Evolutionary conservation across 495 filamentous ascomycete species (phyloP).

Genomic region (Parmelia sp.): DNA sequence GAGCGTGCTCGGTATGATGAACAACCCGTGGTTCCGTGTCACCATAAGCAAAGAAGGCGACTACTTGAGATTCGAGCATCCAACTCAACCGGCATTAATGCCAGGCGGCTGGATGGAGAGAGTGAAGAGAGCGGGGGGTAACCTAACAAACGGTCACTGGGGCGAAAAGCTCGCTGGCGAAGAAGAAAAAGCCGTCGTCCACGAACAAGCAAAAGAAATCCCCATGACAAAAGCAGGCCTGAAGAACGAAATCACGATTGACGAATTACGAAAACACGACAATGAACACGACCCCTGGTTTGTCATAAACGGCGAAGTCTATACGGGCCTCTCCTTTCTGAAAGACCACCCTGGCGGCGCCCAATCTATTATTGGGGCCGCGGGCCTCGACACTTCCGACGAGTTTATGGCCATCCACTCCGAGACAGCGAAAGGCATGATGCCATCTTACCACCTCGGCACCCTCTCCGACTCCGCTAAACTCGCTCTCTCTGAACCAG

Average conservation of each 20-base stretch:
- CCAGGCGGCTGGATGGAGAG: conserved; percentile 94
- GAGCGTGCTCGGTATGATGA: conserved; percentile 97
- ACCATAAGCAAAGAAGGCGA: conserved; percentile 66
- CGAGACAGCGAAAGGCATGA: conserved; percentile 91
- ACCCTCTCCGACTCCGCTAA: conserved; percentile 57
- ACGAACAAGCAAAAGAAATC: conserved; percentile 54
- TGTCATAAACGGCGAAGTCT: conserved; percentile 85
- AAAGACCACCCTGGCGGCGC: conserved; percentile 86
- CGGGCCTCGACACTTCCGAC: conserved; percentile 80
- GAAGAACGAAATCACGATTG: conserved; percentile 55
- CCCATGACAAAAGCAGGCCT: conserved; percentile 73
- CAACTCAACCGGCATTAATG: conserved; percentile 72
- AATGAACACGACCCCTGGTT: conserved; percentile 75
- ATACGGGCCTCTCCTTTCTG: conserved; percentile 79
- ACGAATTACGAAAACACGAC: conserved; percentile 68
- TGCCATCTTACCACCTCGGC: conserved; percentile 83
- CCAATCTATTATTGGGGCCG: conserved; percentile 76
- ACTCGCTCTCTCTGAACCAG: conserved; percentile 41
- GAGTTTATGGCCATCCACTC: conserved; percentile 94
- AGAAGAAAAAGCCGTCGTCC: conserved; percentile 38
- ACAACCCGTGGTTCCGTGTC: conserved; percentile 91
- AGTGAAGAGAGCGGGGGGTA: conserved; percentile 81
- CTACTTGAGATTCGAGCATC: conserved; percentile 76
- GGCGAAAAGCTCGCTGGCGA: conserved; percentile 66
- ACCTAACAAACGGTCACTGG: conserved; percentile 80